Base-by-base conservation (phyloP, 495 filamentous ascomycete species). In the Aspergillus nidulans region DNA sequence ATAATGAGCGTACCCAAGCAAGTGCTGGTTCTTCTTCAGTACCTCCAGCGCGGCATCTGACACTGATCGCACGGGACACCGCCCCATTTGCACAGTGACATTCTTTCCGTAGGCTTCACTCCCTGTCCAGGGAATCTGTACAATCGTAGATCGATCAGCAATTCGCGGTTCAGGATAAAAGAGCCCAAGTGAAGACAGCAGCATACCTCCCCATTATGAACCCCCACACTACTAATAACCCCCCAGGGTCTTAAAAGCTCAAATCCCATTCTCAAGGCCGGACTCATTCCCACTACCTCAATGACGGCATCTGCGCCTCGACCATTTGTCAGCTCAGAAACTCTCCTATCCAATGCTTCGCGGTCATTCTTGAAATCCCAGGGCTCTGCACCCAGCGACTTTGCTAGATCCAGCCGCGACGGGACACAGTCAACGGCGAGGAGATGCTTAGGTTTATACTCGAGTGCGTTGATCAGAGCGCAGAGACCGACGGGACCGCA, bases 401-500 rank as follows among this genome's bases (percentile, higher is more conserved):
- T 80, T 21, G 92, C 94, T 30, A 91, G 73, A 48, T 90, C 85
- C 21, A 97, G 78, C 56, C 92, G 77, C 40, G 85, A 85, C 7
- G 85, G 82, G 13, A 96, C 81, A 1, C 87, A 85, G 69, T 98
- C 94, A 19, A 97, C 85, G 0, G 92, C 91, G 53, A 96, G 81
- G 12, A 98, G 62, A 57, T 91, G 81, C 69, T 86, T 89, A 7
- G 92, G 90, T 64, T 82, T 83, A 63, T 85, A 88, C 56, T 94
- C 87, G 21, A 89, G 73, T 1, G 90, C 89, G 60, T 90, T 88
- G 58, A 96, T 83, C 47, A 97, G 73, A 2, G 92, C 91, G 59
- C 92, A 97, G 21, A 97, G 76, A 2, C 91, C 92, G 16, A 92
- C 89, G 1, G 89, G 89, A 32, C 94, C 94, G 67, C 92, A 96